Conservation (phyloP, 2,329 filamentous ascomycete genomes). For the Fusarium miscanthi region DNA sequence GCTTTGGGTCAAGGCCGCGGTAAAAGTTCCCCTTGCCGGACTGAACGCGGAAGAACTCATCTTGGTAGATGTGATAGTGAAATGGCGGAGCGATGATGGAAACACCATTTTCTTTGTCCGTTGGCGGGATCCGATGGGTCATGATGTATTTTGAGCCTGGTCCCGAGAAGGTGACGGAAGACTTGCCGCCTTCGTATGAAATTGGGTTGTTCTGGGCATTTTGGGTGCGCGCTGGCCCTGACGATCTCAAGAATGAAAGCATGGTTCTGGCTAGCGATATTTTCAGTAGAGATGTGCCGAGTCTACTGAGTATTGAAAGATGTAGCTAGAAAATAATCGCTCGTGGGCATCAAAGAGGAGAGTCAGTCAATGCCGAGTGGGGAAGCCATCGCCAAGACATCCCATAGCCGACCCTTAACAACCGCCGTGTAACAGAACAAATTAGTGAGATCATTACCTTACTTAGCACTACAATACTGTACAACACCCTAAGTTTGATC, state of each 20-base stretch:
- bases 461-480: not conserved
- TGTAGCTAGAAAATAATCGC: not conserved
- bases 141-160: slow-evolving; percentile 18
- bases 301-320: not conserved
- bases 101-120: not conserved
- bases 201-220: slow-evolving; percentile 8
- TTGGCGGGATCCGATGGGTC: slow-evolving; percentile 17
- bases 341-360: not conserved
- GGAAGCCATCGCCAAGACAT: not conserved
- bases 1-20: not conserved
- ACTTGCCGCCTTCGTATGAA: not conserved
- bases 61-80: slow-evolving; percentile 14
- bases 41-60: slow-evolving; percentile 4
- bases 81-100: slow-evolving; percentile 6
- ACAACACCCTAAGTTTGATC: no score
- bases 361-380: not conserved
- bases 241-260: not conserved
- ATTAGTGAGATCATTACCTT: not conserved
- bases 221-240: not conserved
- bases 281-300: not conserved
- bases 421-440: not conserved
- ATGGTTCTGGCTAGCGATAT: not conserved
- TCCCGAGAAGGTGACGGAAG: not conserved
- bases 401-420: not conserved
- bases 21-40: slow-evolving; percentile 7